Evolutionary conservation across 805 yeast genomes (phyloP), one percentile per base, ranked within the genome.

Genomic region (Tetrapisispora nanseiensis): DNA sequence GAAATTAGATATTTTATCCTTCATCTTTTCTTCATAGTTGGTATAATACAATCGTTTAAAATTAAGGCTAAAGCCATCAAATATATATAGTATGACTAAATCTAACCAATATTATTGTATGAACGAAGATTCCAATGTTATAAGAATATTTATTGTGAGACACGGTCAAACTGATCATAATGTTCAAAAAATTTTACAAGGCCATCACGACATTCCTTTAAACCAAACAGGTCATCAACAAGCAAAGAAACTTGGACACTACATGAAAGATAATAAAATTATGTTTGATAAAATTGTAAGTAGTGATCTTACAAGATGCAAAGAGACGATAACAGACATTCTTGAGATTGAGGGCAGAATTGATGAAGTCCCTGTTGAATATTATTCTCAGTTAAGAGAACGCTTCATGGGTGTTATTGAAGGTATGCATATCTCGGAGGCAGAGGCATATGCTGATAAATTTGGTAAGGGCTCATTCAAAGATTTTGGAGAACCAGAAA

Each of bases 161-260:
- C 95, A 86, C 52, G 95, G 95, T 1, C 92, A 82, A 57, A 86
- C 95, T 0, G 78, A 78, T 43, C 79, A 80, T 60, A 86, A 86
- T 56, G 69, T 70, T 30, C 56, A 71, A 41, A 80, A 77, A 61
- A 80, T 82, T 38, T 61, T 86, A 30, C 95, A 86, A 61, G 95
- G 95, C 1, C 95, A 86, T 55, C 53, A 52, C 35, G 81, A 86
- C 55, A 75, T 78, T 4, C 71, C 75, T 16, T 55, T 86, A 42
- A 85, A 85, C 54, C 71, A 63, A 0, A 68, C 66, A 3, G 95
- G 95, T 0, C 43, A 55, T 2, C 50, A 63, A 3, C 95, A 86
- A 57, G 86, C 89, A 2, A 51, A 51, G 23, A 54, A 64, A 37
- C 69, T 80, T 15, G 92, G 82, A 8, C 28, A 45, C 12, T 59